Evolutionary conservation across 441 rosid species (phyloP).

Genomic region (Raphanus hybrid): DNA sequence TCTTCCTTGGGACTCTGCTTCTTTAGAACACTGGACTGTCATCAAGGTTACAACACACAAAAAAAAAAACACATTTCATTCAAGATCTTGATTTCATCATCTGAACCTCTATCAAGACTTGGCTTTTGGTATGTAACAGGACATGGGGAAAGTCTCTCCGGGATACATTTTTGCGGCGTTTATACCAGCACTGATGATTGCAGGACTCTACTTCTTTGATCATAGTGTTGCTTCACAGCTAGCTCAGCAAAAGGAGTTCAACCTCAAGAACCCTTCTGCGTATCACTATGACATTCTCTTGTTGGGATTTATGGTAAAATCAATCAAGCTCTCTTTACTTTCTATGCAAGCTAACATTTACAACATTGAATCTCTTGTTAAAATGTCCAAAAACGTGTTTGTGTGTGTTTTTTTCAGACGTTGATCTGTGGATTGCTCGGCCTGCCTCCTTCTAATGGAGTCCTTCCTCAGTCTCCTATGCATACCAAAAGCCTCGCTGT

Average conservation of each 20-base stretch:
- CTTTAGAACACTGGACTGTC: constrained; percentile 77
- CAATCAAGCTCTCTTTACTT: background rate
- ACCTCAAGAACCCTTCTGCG: constrained; percentile 81
- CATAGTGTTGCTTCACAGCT: constrained; percentile 89
- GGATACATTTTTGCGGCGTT: constrained; percentile 70
- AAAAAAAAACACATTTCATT: background rate
- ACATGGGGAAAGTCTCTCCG: constrained; percentile 74
- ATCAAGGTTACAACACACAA: constrained; percentile 53
- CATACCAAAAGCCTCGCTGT: constrained; percentile 87
- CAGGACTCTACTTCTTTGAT: constrained; percentile 87
- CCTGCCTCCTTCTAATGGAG: constrained; percentile 93
- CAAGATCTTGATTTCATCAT: background rate
- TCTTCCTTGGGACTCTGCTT: constrained; percentile 71
- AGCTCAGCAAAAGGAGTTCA: constrained; percentile 88
- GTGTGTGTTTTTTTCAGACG: constrained; percentile 48
- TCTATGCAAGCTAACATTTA: background rate
- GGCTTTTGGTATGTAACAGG: constrained; percentile 51
- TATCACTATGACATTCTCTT: constrained; percentile 80
- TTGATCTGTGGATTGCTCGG: constrained; percentile 84
- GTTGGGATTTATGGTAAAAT: constrained; percentile 68
- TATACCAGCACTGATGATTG: constrained; percentile 80
- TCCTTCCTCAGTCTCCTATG: constrained; percentile 92
- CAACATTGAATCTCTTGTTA: constrained; percentile 8
- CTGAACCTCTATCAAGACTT: background rate
- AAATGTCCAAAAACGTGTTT: background rate